phyloP scores from a whole-genome alignment of 2,329 filamentous ascomycete species.

The Raffaelea arxii region DNA sequence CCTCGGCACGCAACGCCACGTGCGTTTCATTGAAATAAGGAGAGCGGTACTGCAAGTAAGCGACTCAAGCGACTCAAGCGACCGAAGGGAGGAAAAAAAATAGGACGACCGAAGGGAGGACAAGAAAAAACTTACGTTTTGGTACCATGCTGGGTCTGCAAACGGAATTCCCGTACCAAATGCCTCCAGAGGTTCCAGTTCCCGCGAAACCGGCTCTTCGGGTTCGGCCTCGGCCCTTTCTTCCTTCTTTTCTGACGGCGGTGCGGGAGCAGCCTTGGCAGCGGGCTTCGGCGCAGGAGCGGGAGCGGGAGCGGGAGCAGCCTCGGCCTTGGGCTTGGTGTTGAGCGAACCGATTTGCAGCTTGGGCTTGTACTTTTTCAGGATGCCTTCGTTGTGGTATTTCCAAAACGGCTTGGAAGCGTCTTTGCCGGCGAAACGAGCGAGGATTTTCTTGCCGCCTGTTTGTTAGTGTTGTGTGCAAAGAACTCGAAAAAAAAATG shows the following conservation, averaged over 20 bases:
- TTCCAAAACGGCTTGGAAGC: conserved; percentile 62
- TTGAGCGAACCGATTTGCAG: conserved; percentile 82
- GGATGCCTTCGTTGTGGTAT: conserved; percentile 74
- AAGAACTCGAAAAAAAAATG: not conserved
- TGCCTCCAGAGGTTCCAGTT: conserved; percentile 62
- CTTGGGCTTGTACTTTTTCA: conserved; percentile 75
- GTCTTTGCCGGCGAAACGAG: conserved; percentile 54
- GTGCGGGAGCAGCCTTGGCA: conserved; percentile 23
- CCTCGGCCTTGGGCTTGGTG: conserved; percentile 62
- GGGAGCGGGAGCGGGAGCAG: conserved; percentile 44
- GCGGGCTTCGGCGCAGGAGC: conserved; percentile 21
- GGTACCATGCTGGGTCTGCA: conserved; percentile 89
- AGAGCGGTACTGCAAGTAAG: conserved; percentile 66
- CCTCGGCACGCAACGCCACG: conserved; percentile 78
- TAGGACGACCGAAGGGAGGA: not conserved
- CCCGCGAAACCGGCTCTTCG: conserved; percentile 34
- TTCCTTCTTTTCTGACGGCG: conserved; percentile 23
- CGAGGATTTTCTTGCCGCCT: conserved; percentile 57
- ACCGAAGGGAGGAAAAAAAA: not conserved
- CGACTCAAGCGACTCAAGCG: not conserved
- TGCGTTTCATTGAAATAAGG: conserved; percentile 96
- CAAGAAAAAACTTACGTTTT: conserved; percentile 55
- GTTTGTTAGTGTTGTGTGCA: too few species aligned
- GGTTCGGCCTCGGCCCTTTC: conserved; percentile 17
- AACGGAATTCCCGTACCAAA: conserved; percentile 86